phyloP scores from a whole-genome alignment of 257 asterid genomes.

The Prunella vulgaris region DNA sequence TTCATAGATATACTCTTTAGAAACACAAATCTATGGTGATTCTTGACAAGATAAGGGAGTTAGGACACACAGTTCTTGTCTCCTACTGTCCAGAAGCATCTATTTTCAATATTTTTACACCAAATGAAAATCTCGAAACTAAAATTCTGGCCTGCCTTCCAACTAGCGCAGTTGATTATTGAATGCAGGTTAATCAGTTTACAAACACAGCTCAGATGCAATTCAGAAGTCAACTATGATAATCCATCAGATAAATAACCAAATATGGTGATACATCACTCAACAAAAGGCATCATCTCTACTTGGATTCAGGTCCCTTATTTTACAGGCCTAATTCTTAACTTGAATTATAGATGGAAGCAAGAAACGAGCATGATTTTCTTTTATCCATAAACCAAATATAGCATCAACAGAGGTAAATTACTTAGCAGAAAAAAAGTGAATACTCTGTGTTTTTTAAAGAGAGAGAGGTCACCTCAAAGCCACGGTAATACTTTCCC shows the following conservation, averaged over 20 bases:
- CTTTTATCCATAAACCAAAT: background rate
- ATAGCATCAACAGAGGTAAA: background rate
- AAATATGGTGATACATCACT: too few species aligned
- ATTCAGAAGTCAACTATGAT: background rate
- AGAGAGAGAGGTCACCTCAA: slow-evolving; percentile 51
- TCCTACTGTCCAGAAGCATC: background rate
- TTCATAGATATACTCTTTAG: background rate
- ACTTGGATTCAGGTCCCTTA: background rate
- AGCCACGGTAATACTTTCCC: slow-evolving; percentile 83
- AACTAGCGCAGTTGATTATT: background rate
- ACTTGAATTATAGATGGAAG: background rate
- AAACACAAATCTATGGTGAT: background rate
- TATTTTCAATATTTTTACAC: background rate
- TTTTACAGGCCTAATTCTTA: background rate
- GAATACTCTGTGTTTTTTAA: background rate
- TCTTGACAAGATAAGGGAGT: background rate
- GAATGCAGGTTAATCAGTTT: too few species aligned
- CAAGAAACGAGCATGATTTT: background rate
- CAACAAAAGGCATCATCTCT: background rate
- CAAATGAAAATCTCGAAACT: background rate
- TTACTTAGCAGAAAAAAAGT: too few species aligned
- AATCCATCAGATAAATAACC: background rate
- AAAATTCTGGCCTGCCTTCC: background rate
- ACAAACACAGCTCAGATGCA: background rate
- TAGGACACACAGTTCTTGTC: background rate